Evolutionary conservation across 352 stramenopile genomes (phyloP).

Genomic region (Lagenidium giganteum): DNA sequence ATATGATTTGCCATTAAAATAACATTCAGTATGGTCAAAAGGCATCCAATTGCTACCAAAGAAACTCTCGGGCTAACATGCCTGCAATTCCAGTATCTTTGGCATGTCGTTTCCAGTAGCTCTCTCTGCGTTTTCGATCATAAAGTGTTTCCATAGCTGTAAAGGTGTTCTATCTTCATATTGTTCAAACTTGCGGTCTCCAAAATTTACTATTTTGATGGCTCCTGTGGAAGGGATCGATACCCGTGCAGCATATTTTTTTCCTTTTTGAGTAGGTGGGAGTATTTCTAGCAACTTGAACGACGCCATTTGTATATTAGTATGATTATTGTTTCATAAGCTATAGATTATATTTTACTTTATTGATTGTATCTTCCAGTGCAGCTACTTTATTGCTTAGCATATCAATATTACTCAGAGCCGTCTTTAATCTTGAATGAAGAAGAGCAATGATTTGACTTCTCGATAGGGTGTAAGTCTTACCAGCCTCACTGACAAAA

Average conservation of each 20-base stretch:
- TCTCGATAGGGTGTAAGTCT: too few relatives aligned
- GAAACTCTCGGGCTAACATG: slow-evolving; percentile 3
- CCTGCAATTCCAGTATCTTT: slow-evolving; percentile 9
- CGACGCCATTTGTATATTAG: slow-evolving; percentile 10
- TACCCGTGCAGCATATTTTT: slow-evolving; percentile 11
- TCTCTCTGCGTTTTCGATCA: slow-evolving; percentile 5
- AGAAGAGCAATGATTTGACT: too few relatives aligned
- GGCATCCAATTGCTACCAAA: slow-evolving; percentile 3
- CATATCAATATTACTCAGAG: slow-evolving; percentile 7
- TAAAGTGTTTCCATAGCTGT: slow-evolving; percentile 8
- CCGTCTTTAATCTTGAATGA: slow-evolving; percentile 8
- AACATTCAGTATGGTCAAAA: slow-evolving; percentile 5
- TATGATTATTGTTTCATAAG: slow-evolving; percentile 9
- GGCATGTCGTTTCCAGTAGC: slow-evolving; percentile 5
- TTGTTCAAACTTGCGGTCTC: slow-evolving; percentile 2
- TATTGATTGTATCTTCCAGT: slow-evolving; percentile 4
- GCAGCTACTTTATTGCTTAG: slow-evolving; percentile 4
- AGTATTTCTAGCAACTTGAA: slow-evolving; percentile 11
- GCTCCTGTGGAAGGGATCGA: slow-evolving; percentile 2
- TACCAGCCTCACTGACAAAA: slow-evolving; percentile 9
- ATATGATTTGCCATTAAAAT: slow-evolving; percentile 9
- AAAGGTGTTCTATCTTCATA: slow-evolving; percentile 7
- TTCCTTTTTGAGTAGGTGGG: slow-evolving; percentile 10
- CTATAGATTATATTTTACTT: too few relatives aligned
- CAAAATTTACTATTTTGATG: slow-evolving; percentile 11